A percentile compares a stretch with the other conserved stretches of the same genome.
These are phyloP conservation scores for Quambalaria eucalypti DNA, from an alignment of 1,284 basidiomycete species.

Conservation along the genomic window DNA sequence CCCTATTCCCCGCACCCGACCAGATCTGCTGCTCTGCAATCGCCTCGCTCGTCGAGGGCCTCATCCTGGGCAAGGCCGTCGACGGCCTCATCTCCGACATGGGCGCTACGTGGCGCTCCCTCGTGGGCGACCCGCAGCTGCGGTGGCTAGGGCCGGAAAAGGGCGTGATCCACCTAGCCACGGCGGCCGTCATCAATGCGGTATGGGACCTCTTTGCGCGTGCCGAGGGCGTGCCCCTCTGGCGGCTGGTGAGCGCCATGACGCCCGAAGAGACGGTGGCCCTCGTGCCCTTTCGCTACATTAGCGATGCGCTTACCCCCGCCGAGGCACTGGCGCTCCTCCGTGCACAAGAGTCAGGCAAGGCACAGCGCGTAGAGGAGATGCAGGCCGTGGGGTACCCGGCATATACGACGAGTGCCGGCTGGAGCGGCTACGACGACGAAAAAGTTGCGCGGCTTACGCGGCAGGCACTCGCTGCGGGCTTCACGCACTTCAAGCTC, in stretches of 20 bases:
- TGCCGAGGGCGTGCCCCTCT: slow-evolving; percentile 65
- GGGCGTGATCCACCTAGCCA: slow-evolving; percentile 72
- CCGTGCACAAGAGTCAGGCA: slow-evolving; percentile 64
- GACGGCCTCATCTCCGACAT: slow-evolving; percentile 77
- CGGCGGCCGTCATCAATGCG: slow-evolving; percentile 65
- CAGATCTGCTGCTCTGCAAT: slow-evolving; percentile 50
- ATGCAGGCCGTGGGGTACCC: slow-evolving; percentile 60
- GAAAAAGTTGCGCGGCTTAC: slow-evolving; percentile 82
- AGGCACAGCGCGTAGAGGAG: slow-evolving; percentile 53
- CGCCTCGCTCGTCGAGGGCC: slow-evolving; percentile 52
- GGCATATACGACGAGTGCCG: slow-evolving; percentile 86
- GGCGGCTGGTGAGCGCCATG: slow-evolving; percentile 76
- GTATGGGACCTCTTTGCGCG: slow-evolving; percentile 65
- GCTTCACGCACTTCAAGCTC: slow-evolving; percentile 55
- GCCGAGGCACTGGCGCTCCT: slow-evolving; percentile 80
- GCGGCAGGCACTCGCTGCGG: slow-evolving; percentile 69
- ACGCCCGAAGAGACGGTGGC: slow-evolving; percentile 73
- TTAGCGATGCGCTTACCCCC: slow-evolving; percentile 81
- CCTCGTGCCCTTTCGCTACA: slow-evolving; percentile 71
- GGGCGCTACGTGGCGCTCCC: slow-evolving; percentile 46
- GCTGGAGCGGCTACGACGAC: slow-evolving; percentile 63
- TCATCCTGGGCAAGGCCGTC: slow-evolving; percentile 73
- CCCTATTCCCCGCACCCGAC: too few relatives aligned
- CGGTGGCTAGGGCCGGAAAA: slow-evolving; percentile 63
- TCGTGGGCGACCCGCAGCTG: slow-evolving; percentile 29